Evolutionary conservation across 305 asterid genomes (phyloP).

Genomic region (Striga hermonthica): DNA sequence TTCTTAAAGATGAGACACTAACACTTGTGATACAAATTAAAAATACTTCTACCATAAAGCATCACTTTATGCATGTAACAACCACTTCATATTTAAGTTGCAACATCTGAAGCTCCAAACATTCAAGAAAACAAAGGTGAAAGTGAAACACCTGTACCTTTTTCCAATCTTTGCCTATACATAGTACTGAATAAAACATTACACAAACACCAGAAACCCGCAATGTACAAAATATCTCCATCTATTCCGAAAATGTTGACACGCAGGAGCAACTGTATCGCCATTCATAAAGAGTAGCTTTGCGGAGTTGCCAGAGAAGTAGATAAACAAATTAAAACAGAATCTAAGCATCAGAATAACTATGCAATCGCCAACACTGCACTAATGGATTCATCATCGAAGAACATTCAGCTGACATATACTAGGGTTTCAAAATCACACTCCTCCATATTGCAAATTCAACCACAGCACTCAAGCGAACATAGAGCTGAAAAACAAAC

Average conservation of each 20-base stretch:
- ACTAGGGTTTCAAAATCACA: constrained; percentile 42
- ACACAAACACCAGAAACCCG: background rate
- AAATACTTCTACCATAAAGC: constrained; percentile 6
- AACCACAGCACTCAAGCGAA: constrained; percentile 25
- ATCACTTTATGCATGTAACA: background rate
- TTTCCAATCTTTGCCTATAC: constrained; percentile 17
- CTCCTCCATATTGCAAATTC: constrained; percentile 24
- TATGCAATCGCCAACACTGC: constrained; percentile 1
- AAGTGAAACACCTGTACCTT: background rate
- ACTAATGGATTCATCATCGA: background rate
- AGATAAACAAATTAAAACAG: too few relatives aligned
- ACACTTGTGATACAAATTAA: constrained; percentile 10
- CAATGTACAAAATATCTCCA: background rate
- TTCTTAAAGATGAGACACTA: constrained; percentile 7
- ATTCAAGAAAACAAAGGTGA: background rate
- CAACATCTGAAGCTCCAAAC: background rate
- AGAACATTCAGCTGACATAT: constrained; percentile 29
- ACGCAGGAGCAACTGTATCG: constrained; percentile 10
- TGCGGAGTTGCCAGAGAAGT: background rate
- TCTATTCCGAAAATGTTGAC: background rate
- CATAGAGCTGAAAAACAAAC: constrained; percentile 3
- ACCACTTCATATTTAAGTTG: background rate
- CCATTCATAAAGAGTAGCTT: constrained; percentile 24
- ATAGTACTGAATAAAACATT: background rate
- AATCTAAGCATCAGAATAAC: background rate